Percentiles rank a stretch among this genome's conserved stretches.
Conservation (phyloP, 768 basidiomycete genomes). For the Lactarius akahatsu region DNA sequence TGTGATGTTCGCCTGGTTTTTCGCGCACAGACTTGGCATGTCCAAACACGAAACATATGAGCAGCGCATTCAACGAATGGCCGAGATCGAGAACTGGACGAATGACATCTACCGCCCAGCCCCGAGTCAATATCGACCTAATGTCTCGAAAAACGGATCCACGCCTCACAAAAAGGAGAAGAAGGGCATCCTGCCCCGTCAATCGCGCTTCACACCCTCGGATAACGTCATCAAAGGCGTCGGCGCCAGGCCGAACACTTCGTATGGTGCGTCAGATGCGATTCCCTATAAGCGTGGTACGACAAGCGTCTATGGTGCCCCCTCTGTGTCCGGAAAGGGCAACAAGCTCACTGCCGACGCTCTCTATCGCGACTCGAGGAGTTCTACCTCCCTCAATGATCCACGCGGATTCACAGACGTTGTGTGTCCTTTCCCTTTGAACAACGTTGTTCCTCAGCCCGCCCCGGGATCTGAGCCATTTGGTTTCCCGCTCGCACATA, state of each 20-base stretch:
- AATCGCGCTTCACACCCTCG: conserved; percentile 73
- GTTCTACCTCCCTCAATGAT: conserved; percentile 73
- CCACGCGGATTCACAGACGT: conserved; percentile 55
- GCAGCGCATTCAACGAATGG: conserved; percentile 83
- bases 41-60: conserved; percentile 93
- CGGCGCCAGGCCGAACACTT: conserved; percentile 56
- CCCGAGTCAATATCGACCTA: conserved; percentile 87
- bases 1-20: conserved; percentile 97
- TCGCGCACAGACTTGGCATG: conserved; percentile 91
- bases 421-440: conserved; percentile 90
- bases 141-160: conserved; percentile 72
- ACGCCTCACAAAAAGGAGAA: conserved; percentile 46
- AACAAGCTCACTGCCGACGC: conserved; percentile 69
- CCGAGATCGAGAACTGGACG: conserved; percentile 95
- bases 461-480: conserved; percentile 90
- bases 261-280: conserved; percentile 66
- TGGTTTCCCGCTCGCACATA: conserved; percentile 91
- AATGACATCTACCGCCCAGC: conserved; percentile 94
- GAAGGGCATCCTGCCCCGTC: conserved; percentile 62
- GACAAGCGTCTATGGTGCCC: conserved; percentile 34
- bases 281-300: conserved; percentile 59
- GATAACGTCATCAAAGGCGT: conserved; percentile 56
- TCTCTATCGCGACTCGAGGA: conserved; percentile 73
- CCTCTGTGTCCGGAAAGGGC: conserved; percentile 37
- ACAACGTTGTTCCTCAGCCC: conserved; percentile 90